Evolutionary conservation across 106 monocot species (phyloP), one percentile per base, ranked within the genome.

Genomic region (Amphibolis antarctica): DNA sequence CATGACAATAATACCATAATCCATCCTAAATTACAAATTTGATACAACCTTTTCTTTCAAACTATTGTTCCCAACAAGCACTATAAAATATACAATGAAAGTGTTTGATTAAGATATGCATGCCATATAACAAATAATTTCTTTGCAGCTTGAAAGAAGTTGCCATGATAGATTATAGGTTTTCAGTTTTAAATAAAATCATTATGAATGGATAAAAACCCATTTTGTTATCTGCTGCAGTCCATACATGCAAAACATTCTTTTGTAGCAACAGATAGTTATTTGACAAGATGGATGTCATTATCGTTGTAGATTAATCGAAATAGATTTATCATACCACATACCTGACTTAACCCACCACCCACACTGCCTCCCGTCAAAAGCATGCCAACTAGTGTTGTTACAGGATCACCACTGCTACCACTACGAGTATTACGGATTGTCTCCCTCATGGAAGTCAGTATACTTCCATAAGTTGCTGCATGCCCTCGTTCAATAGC

Each of bases 391-490:
- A 89, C 28, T 9, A 82, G 68, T 27, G 89, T 64, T 53, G 89
- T 76, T 36, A 84, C 68, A 62, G 78, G 77, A 9, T 75, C 82
- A 5, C 73, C 73, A 9, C 55, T 22, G 54, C 54, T 21, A 18
- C 63, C 46, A 11, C 19, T 47, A 6, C 75, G 73, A 47, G 80
- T 76, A 63, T 65, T 82, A 26, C 82, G 69, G 42, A 96, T 89
- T 25, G 86, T 80, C n/a, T 79, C 57, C 15, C 82, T 14, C 82
- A 96, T 96, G 28, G 89, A 80, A 53, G 80, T 90, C 7, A 96
- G 52, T 42, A 96, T 82, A 67, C 80, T 86, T 65, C 96, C 96
- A 62, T 96, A 96, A 42, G 89, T 96, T 30, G 81, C 51, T 7
- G 66, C 85, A 51, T 89, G 77, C 18, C 89, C 89, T 19, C 70